A percentile compares a stretch with the other conserved stretches of the same genome.
These are phyloP conservation scores for Zymoseptoria passerinii DNA, from an alignment of 2,329 filamentous ascomycete genomes.

Conservation along the genomic window DNA sequence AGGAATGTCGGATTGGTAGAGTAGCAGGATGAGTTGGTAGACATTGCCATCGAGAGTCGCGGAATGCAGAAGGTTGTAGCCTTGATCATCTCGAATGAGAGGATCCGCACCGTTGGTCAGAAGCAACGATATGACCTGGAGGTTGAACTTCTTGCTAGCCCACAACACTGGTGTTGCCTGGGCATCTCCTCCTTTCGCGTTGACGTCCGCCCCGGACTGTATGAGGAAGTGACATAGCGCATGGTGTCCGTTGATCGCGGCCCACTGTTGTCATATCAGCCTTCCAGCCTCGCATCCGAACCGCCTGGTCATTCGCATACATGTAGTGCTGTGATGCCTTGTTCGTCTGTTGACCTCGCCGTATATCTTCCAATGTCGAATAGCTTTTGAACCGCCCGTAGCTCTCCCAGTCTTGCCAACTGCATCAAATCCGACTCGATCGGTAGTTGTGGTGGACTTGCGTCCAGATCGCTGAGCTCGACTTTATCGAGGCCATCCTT, in stretches of 20 bases:
- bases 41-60: conserved; percentile 96
- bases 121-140: conserved; percentile 90
- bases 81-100: conserved; percentile 83
- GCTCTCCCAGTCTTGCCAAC: conserved; percentile 78
- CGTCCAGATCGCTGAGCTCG: conserved; percentile 29
- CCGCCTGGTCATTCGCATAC: conserved; percentile 42
- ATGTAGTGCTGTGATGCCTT: conserved; percentile 92
- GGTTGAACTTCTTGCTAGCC: conserved; percentile 93
- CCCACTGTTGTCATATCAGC: conserved; percentile 59
- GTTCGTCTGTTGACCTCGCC: conserved; percentile 75
- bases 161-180: conserved; percentile 90
- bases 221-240: conserved; percentile 94
- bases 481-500: conserved; percentile 31
- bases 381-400: conserved; percentile 77
- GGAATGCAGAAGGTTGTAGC: conserved; percentile 95
- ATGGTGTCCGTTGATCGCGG: conserved; percentile 97
- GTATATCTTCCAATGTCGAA: conserved; percentile 76
- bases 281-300: conserved; percentile 5
- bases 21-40: conserved; percentile 74
- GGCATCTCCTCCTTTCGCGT: conserved; percentile 91
- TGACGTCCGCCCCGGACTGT: conserved; percentile 77
- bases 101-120: conserved; percentile 88
- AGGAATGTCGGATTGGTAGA: conserved; percentile 83
- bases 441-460: conserved; percentile 34
- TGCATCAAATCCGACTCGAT: conserved; percentile 88